A percentile compares a stretch with the other conserved stretches of the same genome.
phyloP scores from a whole-genome alignment of 345 rosid genomes.

The Linum trigynum region DNA sequence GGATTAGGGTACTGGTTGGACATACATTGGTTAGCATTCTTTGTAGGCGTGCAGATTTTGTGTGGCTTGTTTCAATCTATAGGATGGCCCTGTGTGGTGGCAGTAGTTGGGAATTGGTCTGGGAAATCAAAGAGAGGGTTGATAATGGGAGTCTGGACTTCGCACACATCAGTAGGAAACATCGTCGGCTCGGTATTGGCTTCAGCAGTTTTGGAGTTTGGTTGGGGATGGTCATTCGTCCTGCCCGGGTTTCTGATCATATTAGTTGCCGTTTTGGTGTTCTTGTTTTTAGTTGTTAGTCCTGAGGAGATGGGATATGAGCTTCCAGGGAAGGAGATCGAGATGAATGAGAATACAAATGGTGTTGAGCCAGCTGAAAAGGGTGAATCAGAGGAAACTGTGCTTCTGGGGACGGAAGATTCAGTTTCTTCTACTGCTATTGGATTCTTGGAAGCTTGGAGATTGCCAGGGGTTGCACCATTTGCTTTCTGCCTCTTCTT shows the following conservation, averaged over 20 bases:
- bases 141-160: slow-evolving; percentile 89
- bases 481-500: slow-evolving; percentile 84
- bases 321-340: slow-evolving; percentile 37
- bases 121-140: slow-evolving; percentile 86
- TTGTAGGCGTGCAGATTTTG: slow-evolving; percentile 53
- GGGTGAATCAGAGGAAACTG: slow-evolving; percentile 49
- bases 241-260: slow-evolving; percentile 66
- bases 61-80: slow-evolving; percentile 89
- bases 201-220: slow-evolving; percentile 61
- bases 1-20: slow-evolving; percentile 83
- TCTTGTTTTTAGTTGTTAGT: slow-evolving; percentile 53
- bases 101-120: slow-evolving; percentile 87
- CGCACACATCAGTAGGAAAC: slow-evolving; percentile 82
- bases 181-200: slow-evolving; percentile 74
- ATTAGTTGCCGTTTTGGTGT: slow-evolving; percentile 49
- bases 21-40: slow-evolving; percentile 49
- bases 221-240: slow-evolving; percentile 98
- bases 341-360: slow-evolving; percentile 34
- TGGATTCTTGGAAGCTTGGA: slow-evolving; percentile 85
- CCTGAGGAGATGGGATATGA: slow-evolving; percentile 67
- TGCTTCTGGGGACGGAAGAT: slow-evolving; percentile 25
- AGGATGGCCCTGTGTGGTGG: slow-evolving; percentile 98
- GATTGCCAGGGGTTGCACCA: slow-evolving; percentile 78
- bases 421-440: slow-evolving; percentile 41
- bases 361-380: slow-evolving; percentile 30